These are phyloP conservation scores for Phalaenopsis aphrodite DNA, from an alignment of 106 monocot species.

Conservation along the genomic window DNA sequence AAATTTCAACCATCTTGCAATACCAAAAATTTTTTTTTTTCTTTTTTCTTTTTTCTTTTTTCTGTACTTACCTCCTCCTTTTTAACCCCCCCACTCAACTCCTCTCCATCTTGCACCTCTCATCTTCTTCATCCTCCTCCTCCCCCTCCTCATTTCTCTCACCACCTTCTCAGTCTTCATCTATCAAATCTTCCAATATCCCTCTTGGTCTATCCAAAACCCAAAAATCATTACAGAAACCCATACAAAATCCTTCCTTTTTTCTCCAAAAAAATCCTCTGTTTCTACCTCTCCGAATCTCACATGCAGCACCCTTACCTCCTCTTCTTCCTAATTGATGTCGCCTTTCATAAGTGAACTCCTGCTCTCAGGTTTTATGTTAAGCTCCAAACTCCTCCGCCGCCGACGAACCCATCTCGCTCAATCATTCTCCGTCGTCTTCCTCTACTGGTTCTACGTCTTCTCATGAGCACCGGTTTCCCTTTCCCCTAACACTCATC, in stretches of 20 bases:
- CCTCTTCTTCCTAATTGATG: constrained; percentile 40
- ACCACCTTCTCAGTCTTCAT: no score
- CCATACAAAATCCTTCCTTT: no score
- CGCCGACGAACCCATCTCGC: constrained; percentile 44
- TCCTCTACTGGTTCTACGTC: constrained; percentile 84
- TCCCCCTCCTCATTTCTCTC: no score
- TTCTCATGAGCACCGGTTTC: constrained; percentile 34
- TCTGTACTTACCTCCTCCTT: background rate
- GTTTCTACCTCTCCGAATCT: background rate
- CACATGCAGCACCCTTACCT: constrained; percentile 13
- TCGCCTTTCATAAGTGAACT: constrained; percentile 48
- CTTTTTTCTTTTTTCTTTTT: background rate
- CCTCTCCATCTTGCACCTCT: background rate
- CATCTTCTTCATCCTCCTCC: background rate
- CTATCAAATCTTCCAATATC: no score
- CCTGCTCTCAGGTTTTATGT: constrained; percentile 53
- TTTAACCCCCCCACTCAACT: background rate
- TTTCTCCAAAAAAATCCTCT: background rate
- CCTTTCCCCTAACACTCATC: background rate
- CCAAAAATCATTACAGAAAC: no score
- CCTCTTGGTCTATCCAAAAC: no score
- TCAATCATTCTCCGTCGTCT: constrained; percentile 69
- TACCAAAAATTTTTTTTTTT: background rate
- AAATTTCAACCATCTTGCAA: background rate
- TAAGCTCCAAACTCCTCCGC: constrained; percentile 46